Evolutionary conservation across 2,329 filamentous ascomycete species (phyloP).

Genomic region (Mycogone perniciosa): DNA sequence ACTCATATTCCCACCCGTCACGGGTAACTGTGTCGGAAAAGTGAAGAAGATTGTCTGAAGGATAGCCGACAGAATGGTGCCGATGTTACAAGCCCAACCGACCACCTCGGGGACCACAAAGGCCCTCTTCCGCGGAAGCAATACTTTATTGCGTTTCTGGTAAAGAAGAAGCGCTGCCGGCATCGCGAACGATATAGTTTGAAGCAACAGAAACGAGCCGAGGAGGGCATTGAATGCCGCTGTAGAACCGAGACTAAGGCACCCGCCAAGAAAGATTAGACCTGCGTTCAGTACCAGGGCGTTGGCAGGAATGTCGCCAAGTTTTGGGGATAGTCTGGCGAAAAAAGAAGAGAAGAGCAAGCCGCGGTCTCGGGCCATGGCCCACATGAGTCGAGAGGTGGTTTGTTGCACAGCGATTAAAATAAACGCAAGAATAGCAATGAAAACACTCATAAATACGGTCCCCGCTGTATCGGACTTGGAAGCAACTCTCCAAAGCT

Average conservation of each 20-base stretch:
- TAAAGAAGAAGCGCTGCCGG: slow-evolving; percentile 9
- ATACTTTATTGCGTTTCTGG: neutral
- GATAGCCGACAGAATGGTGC: slow-evolving; percentile 6
- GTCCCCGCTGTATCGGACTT: slow-evolving; percentile 10
- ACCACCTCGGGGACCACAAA: slow-evolving; percentile 7
- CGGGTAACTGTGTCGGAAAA: slow-evolving; percentile 5
- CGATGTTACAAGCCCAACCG: slow-evolving; percentile 10
- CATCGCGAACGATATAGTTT: slow-evolving; percentile 8
- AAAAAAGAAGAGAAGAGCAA: slow-evolving; percentile 6
- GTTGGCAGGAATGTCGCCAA: slow-evolving; percentile 4
- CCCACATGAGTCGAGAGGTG: slow-evolving; percentile 16
- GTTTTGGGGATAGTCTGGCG: neutral
- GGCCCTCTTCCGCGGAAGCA: slow-evolving; percentile 6
- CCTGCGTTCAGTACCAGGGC: slow-evolving; percentile 4
- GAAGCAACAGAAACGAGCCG: slow-evolving; percentile 2
- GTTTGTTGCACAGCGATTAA: slow-evolving; percentile 16
- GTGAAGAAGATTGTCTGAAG: slow-evolving; percentile 8
- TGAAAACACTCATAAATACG: slow-evolving; percentile 6
- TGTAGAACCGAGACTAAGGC: slow-evolving; percentile 6
- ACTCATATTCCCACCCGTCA: slow-evolving; percentile 10
- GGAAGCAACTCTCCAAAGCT: slow-evolving; percentile 7
- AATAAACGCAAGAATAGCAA: slow-evolving; percentile 13
- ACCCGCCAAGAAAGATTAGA: slow-evolving; percentile 7
- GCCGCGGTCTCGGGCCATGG: slow-evolving; percentile 16
- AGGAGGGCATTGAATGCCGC: slow-evolving; percentile 9